phyloP scores from a whole-genome alignment of 805 yeast genomes.

The Schizosaccharomyces cryophilus region DNA sequence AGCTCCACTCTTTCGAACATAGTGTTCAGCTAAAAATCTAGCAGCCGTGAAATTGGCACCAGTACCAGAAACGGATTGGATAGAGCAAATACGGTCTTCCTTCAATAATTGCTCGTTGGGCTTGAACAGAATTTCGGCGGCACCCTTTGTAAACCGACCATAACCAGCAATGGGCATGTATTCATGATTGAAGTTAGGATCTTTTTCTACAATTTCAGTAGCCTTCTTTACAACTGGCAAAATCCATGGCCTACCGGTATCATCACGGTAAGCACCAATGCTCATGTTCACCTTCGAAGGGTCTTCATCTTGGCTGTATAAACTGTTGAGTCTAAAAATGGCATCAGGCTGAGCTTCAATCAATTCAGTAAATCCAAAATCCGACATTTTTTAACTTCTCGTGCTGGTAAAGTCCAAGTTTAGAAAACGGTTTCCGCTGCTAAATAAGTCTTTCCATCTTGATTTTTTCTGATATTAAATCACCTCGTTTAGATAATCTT shows the following conservation, averaged over 20 bases:
- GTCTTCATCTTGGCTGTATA: slow-evolving; percentile 37
- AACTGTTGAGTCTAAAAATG: slow-evolving; percentile 41
- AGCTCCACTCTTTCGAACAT: slow-evolving; percentile 12
- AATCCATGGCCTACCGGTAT: slow-evolving; percentile 68
- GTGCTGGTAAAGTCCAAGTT: neutral
- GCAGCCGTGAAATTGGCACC: slow-evolving; percentile 83
- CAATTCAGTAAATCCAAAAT: slow-evolving; percentile 13
- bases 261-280: slow-evolving; percentile 86
- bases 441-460: no score
- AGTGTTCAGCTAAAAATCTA: slow-evolving; percentile 26
- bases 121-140: slow-evolving; percentile 49
- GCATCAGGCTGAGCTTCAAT: slow-evolving; percentile 63
- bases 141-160: slow-evolving; percentile 38
- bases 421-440: no score
- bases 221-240: slow-evolving; percentile 51
- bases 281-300: slow-evolving; percentile 28
- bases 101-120: slow-evolving; percentile 26
- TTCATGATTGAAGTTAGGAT: slow-evolving; percentile 57
- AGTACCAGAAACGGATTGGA: slow-evolving; percentile 66
- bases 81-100: slow-evolving; percentile 16
- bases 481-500: no score
- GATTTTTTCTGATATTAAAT: no score
- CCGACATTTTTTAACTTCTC: neutral
- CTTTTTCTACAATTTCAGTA: slow-evolving; percentile 38
- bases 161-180: slow-evolving; percentile 66